Percentiles rank a stretch among this genome's conserved stretches.
Evolutionary conservation across 2,329 filamentous ascomycete genomes (phyloP).

Genomic region (Dendrostoma leiphaemia): DNA sequence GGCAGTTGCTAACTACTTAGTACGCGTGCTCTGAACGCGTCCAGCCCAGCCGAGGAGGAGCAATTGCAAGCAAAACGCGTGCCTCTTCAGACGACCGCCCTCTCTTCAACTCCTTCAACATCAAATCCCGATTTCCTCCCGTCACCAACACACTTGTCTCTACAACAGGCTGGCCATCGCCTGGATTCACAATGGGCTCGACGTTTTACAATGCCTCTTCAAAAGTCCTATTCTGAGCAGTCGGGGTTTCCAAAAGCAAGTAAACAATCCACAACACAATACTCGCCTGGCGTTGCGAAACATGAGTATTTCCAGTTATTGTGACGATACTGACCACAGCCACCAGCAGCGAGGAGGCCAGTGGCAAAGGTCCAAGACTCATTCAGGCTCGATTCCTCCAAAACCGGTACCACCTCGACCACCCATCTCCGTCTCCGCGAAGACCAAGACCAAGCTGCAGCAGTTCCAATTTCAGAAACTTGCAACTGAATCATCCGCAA

Average conservation of each 20-base stretch:
- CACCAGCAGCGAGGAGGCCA: conserved; percentile 36
- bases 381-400: conserved; percentile 36
- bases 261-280: conserved; percentile 6
- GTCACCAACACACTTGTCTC: not conserved
- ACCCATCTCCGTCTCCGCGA: conserved; percentile 51
- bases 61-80: not conserved
- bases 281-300: not conserved
- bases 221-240: conserved; percentile 40
- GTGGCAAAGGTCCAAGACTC: conserved; percentile 56
- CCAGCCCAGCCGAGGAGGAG: too few relatives aligned
- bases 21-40: conserved; percentile 7
- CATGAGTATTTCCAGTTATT: not conserved
- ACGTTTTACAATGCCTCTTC: conserved; percentile 33
- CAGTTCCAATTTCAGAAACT: conserved; percentile 52
- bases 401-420: conserved; percentile 27
- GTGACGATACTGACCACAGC: not conserved
- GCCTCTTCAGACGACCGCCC: too few relatives aligned
- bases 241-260: conserved; percentile 29
- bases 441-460: conserved; percentile 60
- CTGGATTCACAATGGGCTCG: conserved; percentile 21
- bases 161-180: not conserved
- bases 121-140: not conserved
- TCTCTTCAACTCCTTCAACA: not conserved
- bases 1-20: not conserved
- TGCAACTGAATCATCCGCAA: conserved; percentile 14